Evolutionary conservation across 192 early-diverging fungal species (phyloP).

Genomic region (Chytriomyces confervae): DNA sequence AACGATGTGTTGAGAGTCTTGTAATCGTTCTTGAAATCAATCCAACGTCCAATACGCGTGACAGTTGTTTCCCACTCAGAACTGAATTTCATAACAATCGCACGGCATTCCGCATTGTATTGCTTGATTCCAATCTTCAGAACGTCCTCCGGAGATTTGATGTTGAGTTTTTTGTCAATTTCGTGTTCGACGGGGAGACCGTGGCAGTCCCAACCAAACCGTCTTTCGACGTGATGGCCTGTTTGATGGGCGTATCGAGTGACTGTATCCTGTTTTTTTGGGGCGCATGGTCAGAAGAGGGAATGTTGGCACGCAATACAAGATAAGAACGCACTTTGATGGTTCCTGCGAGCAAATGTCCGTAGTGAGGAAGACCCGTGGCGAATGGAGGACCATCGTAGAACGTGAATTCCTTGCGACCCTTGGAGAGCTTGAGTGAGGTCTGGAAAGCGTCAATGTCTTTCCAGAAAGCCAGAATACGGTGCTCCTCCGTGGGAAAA

Average conservation of each 20-base stretch:
- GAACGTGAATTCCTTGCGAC: constrained; percentile 86
- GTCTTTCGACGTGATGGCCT: constrained; percentile 95
- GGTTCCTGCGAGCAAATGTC: constrained; percentile 97
- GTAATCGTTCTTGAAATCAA: constrained; percentile 99
- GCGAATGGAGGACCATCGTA: constrained; percentile 99
- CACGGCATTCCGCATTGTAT: constrained; percentile 96
- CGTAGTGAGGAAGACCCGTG: constrained; percentile 97
- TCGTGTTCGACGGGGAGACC: constrained; percentile 95
- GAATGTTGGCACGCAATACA: neutral
- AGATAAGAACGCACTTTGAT: constrained; percentile 76
- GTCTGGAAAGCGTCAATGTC: constrained; percentile 97
- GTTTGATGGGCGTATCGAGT: constrained; percentile 95
- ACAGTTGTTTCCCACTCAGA: constrained; percentile 92
- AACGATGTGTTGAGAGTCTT: constrained; percentile 95
- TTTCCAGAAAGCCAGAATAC: constrained; percentile 91
- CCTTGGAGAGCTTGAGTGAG: constrained; percentile 89
- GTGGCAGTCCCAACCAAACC: constrained; percentile 97
- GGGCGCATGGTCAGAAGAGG: neutral
- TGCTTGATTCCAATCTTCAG: constrained; percentile 92
- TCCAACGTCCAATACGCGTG: constrained; percentile 97
- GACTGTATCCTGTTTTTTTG: constrained; percentile 79
- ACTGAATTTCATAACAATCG: constrained; percentile 96
- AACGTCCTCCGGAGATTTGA: constrained; percentile 87
- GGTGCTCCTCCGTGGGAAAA: constrained; percentile 95
- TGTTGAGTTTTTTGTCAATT: constrained; percentile 91